Base-by-base conservation (phyloP, 352 stramenopile species). In the Globisporangium uncinulatum region DNA sequence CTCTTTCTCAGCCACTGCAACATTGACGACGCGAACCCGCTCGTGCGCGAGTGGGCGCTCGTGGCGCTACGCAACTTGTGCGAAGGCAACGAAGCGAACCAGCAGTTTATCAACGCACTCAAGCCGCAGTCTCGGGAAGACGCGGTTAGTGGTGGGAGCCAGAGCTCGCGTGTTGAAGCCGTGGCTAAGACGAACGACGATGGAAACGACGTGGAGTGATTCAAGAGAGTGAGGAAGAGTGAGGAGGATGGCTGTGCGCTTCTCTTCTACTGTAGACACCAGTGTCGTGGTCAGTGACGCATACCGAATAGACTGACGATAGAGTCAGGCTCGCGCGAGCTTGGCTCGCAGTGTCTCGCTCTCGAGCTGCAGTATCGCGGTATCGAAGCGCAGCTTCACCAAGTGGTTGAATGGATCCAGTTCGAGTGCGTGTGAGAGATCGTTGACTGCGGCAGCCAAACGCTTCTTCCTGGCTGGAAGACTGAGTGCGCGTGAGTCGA, bases 1-100 rank as follows among this genome's bases (percentile, higher is more conserved):
- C 67, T 96, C 24, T 82, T 97, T 56, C 77, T 97, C 9, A 94
- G 89, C 63, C 87, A 96, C 66, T 97, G 89, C 63, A 95, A 92
- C 65, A 76, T 96, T 9, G 87, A 97, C 57, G 82, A 93, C 53
- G 67, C 62, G 3, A 97, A 95, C 46, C 87, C 87, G 15, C 62
- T 97, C 56, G 73, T 97, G 29, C 86, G 88, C 17, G 89, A 97
- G 61, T 96, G 87, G 86, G 90, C 81, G 2, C 78, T 97, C 36
- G 82, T 97, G 4, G 84, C 87, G 34, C 51, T 97, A 49, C 85
- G 89, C 32, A 94, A 96, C 62, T 50, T 96, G 48, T 96, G 87
- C 51, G 89, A 96, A 52, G 86, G 83, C 6, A 92, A 91, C 50
- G 81, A 85, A 46, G 78, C 70, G 15, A 90, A 90, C 51, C 79